Evolutionary conservation across 2,329 filamentous ascomycete species (phyloP).

Genomic region (Talaromyces sp.): DNA sequence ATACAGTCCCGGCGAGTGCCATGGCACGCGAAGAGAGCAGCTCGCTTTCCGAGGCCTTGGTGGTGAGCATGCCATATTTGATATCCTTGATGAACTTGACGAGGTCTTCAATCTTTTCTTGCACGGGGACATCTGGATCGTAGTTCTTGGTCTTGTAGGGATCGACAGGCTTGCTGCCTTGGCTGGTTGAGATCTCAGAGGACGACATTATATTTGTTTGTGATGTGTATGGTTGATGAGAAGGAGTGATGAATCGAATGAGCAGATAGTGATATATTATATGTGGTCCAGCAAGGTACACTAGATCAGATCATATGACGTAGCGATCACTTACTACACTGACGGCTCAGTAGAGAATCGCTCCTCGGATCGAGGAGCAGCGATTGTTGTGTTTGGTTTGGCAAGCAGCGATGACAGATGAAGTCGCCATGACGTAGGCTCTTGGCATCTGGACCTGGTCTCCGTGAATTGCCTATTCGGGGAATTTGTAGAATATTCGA

Average conservation of each 20-base stretch:
- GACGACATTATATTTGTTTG: neutral
- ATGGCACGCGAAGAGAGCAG: conserved; percentile 77
- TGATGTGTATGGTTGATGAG: neutral
- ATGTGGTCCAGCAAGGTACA: neutral
- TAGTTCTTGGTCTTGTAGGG: conserved; percentile 76
- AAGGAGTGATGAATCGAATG: neutral
- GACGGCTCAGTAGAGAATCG: neutral
- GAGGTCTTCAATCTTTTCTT: conserved; percentile 74
- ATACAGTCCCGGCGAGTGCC: conserved; percentile 75
- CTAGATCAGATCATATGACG: neutral
- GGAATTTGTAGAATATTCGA: neutral
- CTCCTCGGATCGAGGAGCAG: neutral
- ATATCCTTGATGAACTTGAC: conserved; percentile 64
- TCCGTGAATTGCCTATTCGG: neutral
- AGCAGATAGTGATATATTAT: neutral
- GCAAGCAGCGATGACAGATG: neutral
- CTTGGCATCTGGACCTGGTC: neutral
- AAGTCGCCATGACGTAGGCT: neutral
- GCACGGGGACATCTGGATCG: conserved; percentile 61
- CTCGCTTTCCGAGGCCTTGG: conserved; percentile 61
- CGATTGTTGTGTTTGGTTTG: neutral
- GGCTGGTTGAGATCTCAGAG: conserved; percentile 53
- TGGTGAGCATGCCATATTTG: conserved; percentile 91
- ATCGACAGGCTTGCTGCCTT: conserved; percentile 63
- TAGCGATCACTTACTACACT: neutral